These are phyloP conservation scores for Magnolia changhungtana DNA, from an alignment of 164 flowering plant species.

Conservation along the genomic window DNA sequence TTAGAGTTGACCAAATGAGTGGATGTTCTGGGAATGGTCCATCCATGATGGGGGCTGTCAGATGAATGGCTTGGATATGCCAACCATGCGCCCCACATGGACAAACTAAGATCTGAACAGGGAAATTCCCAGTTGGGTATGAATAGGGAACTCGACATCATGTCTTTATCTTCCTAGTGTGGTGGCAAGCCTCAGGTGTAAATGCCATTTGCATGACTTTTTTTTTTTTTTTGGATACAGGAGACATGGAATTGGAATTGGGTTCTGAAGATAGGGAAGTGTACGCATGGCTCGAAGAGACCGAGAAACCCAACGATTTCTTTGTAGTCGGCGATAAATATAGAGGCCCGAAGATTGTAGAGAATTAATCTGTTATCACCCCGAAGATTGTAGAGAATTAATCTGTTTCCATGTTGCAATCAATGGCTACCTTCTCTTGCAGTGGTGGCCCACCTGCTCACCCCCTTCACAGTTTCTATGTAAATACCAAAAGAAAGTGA, in stretches of 20 bases:
- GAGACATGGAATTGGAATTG: slow-evolving; percentile 24
- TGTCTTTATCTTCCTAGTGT: neutral
- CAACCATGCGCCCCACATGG: too few species aligned
- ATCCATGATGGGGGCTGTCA: too few species aligned
- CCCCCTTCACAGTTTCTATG: neutral
- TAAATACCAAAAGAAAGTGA: neutral
- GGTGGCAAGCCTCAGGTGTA: neutral
- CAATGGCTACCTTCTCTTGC: neutral
- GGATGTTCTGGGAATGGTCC: too few species aligned
- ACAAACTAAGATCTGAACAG: too few species aligned
- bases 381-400: slow-evolving; percentile 38
- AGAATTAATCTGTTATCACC: slow-evolving; percentile 1
- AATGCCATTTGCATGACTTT: neutral
- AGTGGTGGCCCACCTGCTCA: neutral
- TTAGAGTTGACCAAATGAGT: too few species aligned
- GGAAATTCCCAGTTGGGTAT: too few species aligned
- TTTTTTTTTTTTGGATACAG: neutral
- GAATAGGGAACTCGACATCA: neutral
- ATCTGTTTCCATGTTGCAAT: neutral
- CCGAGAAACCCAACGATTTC: slow-evolving; percentile 41
- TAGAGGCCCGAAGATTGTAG: slow-evolving; percentile 53
- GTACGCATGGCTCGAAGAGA: slow-evolving; percentile 59
- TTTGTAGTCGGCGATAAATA: slow-evolving; percentile 56
- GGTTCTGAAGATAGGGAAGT: slow-evolving; percentile 24
- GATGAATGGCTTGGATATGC: too few species aligned